Evolutionary conservation across 352 stramenopile genomes (phyloP).

Genomic region (Phytophthora constricta): DNA sequence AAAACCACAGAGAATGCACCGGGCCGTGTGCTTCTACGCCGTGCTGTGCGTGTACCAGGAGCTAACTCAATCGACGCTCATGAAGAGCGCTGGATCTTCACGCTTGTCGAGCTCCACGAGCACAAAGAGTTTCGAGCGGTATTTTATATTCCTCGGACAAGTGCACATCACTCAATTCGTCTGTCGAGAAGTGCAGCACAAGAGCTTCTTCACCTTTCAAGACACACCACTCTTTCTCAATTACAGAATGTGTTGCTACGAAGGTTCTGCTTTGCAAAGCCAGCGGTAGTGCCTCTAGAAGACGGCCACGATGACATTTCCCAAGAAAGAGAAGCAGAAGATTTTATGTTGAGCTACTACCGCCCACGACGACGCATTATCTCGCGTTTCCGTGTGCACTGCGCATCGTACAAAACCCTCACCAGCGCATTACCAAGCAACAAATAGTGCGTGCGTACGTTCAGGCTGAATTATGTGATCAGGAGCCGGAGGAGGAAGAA

Average conservation of each 20-base stretch:
- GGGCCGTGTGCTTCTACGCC: constrained; percentile 38
- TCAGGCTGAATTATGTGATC: constrained; percentile 56
- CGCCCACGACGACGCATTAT: constrained; percentile 37
- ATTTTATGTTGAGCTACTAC: constrained; percentile 9
- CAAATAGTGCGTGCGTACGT: constrained; percentile 54
- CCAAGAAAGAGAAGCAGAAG: background rate
- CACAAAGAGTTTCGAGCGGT: constrained; percentile 24
- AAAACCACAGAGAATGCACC: constrained; percentile 24
- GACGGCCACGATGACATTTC: background rate
- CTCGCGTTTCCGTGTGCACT: constrained; percentile 55
- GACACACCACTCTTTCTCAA: constrained; percentile 16
- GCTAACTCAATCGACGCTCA: background rate
- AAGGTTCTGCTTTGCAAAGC: constrained; percentile 19
- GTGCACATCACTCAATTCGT: constrained; percentile 7
- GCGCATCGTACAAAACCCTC: constrained; percentile 37
- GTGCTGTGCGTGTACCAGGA: constrained; percentile 22
- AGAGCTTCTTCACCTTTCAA: constrained; percentile 28
- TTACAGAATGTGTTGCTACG: constrained; percentile 19
- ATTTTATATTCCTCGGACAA: constrained; percentile 32
- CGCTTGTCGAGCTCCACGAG: constrained; percentile 29
- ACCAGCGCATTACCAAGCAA: constrained; percentile 50
- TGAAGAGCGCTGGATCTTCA: constrained; percentile 31
- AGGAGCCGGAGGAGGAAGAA: constrained; percentile 6
- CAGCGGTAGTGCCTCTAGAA: background rate
- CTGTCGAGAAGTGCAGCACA: constrained; percentile 20